These are phyloP conservation scores for Ogataea paraovalis DNA, from an alignment of 805 yeast genomes.

Conservation along the genomic window DNA sequence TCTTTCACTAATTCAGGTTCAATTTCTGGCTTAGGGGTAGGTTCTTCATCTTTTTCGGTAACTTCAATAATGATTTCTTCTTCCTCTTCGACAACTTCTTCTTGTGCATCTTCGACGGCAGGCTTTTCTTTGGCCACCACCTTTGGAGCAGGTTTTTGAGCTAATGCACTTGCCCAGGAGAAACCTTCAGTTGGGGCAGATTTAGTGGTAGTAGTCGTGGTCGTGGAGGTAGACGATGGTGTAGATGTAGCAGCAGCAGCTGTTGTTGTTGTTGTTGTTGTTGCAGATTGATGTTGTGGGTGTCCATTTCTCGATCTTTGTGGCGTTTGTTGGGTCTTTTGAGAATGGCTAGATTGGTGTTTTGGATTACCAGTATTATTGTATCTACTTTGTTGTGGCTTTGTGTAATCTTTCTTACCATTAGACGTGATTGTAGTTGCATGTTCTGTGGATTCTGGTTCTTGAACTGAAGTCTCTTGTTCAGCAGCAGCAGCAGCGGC, in stretches of 20 bases:
- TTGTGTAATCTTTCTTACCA: constrained; percentile 4
- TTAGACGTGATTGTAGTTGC: constrained; percentile 4
- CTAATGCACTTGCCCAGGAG: constrained; percentile 34
- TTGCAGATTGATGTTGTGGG: not conserved
- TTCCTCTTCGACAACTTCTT: constrained; percentile 2
- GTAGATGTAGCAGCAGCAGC: not conserved
- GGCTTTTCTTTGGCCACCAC: constrained; percentile 6
- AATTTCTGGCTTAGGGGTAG: constrained; percentile 1
- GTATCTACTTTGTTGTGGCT: constrained; percentile 3
- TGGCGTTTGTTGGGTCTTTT: constrained; percentile 2
- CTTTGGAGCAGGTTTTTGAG: constrained; percentile 19
- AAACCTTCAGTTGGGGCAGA: constrained; percentile 21
- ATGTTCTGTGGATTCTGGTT: not conserved
- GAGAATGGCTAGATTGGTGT: constrained; percentile 4
- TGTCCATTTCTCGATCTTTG: not conserved
- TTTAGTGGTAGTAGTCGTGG: not conserved
- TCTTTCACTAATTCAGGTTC: constrained; percentile 3
- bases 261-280: not conserved
- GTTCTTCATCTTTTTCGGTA: constrained; percentile 4
- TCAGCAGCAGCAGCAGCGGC: constrained; percentile 11
- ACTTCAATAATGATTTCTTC: constrained; percentile 1
- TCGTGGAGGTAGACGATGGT: constrained; percentile 2
- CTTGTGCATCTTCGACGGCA: constrained; percentile 3
- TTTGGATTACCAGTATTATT: not conserved
- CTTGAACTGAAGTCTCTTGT: constrained; percentile 2